Evolutionary conservation across 768 basidiomycete genomes (phyloP), one percentile per base, ranked within the genome.

Genomic region (Hysterangium stoloniferum): DNA sequence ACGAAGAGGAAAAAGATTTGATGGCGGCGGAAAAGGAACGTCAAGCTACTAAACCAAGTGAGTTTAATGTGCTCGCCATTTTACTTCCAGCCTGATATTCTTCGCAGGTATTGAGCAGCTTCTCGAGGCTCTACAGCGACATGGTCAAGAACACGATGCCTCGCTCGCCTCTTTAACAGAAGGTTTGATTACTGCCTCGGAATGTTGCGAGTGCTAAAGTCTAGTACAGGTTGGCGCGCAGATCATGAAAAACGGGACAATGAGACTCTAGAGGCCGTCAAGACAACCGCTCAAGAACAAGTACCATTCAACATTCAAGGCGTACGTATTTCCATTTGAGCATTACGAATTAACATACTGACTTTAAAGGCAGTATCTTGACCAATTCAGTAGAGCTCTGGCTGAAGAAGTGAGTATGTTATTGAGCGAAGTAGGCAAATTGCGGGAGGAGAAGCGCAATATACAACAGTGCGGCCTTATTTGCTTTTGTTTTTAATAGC

Each of bases 371-470:
- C 48, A 27, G 35, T 91, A 92, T 62, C 74, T 92, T 13, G 84
- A 92, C 54, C 86, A 92, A 52, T 92, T 92, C 67, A 90, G 86
- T 64, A 85, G 81, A 62, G 83, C 89, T 1, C 67, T 92, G 41
- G 86, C 89, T 2, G 72, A 77, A 13, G 89, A 92, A 68, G 88
- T 92, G 7, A 79, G 86, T 27, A 83, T 87, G 75, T 71, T 92
- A 12, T 75, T 92, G 8, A 77, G 75, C 31, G 89, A 92, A 69
- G 89, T 91, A 34, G 86, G 88, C 34, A 86, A 83, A 57, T 70
- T 92, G 40, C 79, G 86, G 4, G 85, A 89, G 64, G 84, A 91
- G 59, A 75, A 82, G 58, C 79, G 88, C 36, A 76, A 74, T 19
- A 71, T 91, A 19, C 84, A 89, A 70, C 79, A 84, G 88, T 91